These are phyloP conservation scores for Clitopilus hobsonii DNA, from an alignment of 768 basidiomycete species.

Conservation along the genomic window DNA sequence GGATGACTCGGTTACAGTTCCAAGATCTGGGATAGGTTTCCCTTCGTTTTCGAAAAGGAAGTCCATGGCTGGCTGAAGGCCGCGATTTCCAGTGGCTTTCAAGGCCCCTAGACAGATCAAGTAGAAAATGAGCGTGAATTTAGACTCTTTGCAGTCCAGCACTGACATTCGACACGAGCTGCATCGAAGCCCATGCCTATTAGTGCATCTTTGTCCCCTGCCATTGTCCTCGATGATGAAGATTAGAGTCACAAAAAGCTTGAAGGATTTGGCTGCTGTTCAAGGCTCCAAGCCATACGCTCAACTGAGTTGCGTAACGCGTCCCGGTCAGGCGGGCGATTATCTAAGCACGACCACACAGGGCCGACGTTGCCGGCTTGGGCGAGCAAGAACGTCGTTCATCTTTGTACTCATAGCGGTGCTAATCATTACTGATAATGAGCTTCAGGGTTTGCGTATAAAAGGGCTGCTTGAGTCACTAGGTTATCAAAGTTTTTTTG, in stretches of 20 bases:
- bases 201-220: conserved; percentile 69
- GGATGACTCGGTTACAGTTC: conserved; percentile 33
- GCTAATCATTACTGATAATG: too few species aligned
- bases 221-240: conserved; percentile 25
- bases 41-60: conserved; percentile 79
- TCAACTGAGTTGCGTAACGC: not conserved
- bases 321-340: not conserved
- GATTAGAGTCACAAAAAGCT: not conserved
- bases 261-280: not conserved
- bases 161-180: conserved; percentile 76
- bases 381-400: not conserved
- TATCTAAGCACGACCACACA: not conserved
- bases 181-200: conserved; percentile 85
- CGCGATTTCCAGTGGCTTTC: conserved; percentile 76
- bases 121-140: not conserved
- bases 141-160: conserved; percentile 7
- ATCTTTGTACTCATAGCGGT: too few species aligned
- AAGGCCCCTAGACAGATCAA: conserved; percentile 67
- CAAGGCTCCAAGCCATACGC: too few species aligned
- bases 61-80: conserved; percentile 90
- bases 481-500: not conserved
- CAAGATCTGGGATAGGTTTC: conserved; percentile 66
- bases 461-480: not conserved
- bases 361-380: not conserved
- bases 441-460: too few species aligned